Conservation (phyloP, 164 flowering plant species). For the Brasenia schreberi region DNA sequence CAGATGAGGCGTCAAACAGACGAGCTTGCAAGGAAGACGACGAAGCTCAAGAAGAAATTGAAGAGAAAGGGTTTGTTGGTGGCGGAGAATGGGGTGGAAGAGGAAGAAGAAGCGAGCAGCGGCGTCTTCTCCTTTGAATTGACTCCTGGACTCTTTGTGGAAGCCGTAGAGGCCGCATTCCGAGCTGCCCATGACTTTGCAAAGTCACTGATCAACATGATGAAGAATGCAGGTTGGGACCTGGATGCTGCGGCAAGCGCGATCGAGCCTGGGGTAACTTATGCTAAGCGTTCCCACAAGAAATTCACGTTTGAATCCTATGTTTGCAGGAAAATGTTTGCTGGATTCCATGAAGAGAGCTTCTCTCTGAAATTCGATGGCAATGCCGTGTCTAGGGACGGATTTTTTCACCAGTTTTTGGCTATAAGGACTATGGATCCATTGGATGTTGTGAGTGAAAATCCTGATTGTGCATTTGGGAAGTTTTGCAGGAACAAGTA, state of each 20-base stretch:
- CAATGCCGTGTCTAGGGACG: slow-evolving; percentile 27
- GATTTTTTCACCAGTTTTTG: slow-evolving; percentile 73
- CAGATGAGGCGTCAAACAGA: slow-evolving; percentile 72
- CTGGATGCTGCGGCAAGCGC: slow-evolving; percentile 91
- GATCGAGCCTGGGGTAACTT: slow-evolving; percentile 56
- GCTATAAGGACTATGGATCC: slow-evolving; percentile 70
- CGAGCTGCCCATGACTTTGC: slow-evolving; percentile 88
- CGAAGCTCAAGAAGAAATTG: slow-evolving; percentile 73
- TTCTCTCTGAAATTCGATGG: slow-evolving; percentile 42
- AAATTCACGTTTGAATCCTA: slow-evolving; percentile 93
- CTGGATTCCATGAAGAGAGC: slow-evolving; percentile 69
- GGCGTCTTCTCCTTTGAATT: slow-evolving; percentile 45
- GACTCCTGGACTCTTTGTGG: slow-evolving; percentile 57
- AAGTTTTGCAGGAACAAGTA: slow-evolving; percentile 78
- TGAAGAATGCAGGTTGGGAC: slow-evolving; percentile 99
- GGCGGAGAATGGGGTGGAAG: slow-evolving; percentile 43
- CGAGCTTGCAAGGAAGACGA: slow-evolving; percentile 57
- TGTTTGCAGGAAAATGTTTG: slow-evolving; percentile 81
- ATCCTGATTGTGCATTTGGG: slow-evolving; percentile 71
- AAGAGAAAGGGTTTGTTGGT: slow-evolving; percentile 67
- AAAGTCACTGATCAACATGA: slow-evolving; percentile 91
- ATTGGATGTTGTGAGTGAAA: slow-evolving; percentile 61
- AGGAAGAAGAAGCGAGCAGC: slow-evolving; percentile 30
- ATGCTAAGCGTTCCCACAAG: slow-evolving; percentile 91
- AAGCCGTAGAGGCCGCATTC: slow-evolving; percentile 59